These are phyloP conservation scores for Hyaloscypha bicolor DNA, from an alignment of 495 filamentous ascomycete genomes.

Conservation along the genomic window DNA sequence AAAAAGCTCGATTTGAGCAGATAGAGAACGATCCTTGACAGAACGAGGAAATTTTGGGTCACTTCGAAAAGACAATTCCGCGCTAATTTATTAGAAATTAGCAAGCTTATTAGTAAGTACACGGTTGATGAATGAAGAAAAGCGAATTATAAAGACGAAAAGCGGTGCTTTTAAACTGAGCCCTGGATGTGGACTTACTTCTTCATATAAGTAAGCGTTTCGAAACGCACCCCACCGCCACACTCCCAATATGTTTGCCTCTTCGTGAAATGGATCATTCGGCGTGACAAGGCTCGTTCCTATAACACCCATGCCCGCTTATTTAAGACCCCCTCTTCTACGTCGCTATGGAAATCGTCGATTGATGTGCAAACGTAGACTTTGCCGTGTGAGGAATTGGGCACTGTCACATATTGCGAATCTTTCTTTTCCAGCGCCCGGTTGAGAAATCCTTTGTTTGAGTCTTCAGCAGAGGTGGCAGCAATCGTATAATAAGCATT, in stretches of 20 bases:
- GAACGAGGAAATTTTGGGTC: background rate
- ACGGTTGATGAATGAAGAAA: too few species aligned
- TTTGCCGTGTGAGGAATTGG: background rate
- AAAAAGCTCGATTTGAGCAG: background rate
- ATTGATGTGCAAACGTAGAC: conserved; percentile 28
- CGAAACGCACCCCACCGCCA: conserved; percentile 20
- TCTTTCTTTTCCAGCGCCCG: too few species aligned
- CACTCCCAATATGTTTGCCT: too few species aligned
- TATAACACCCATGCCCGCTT: conserved; percentile 46
- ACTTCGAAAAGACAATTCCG: background rate
- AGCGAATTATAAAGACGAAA: too few species aligned
- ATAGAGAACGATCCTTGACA: background rate
- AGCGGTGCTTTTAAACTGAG: background rate
- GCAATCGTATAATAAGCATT: conserved; percentile 39
- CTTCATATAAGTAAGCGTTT: background rate
- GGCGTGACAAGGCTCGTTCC: conserved; percentile 41
- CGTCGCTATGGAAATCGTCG: conserved; percentile 40
- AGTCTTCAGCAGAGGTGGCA: conserved; percentile 33
- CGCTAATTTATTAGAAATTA: background rate
- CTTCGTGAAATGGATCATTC: conserved; percentile 47
- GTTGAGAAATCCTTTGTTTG: conserved; percentile 34
- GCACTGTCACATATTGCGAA: background rate
- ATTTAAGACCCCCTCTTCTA: conserved; percentile 36
- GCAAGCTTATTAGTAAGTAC: background rate
- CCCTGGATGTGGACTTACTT: conserved; percentile 1